Conservation (phyloP, 2,329 filamentous ascomycete species). For the Cordyceps cicadae region DNA sequence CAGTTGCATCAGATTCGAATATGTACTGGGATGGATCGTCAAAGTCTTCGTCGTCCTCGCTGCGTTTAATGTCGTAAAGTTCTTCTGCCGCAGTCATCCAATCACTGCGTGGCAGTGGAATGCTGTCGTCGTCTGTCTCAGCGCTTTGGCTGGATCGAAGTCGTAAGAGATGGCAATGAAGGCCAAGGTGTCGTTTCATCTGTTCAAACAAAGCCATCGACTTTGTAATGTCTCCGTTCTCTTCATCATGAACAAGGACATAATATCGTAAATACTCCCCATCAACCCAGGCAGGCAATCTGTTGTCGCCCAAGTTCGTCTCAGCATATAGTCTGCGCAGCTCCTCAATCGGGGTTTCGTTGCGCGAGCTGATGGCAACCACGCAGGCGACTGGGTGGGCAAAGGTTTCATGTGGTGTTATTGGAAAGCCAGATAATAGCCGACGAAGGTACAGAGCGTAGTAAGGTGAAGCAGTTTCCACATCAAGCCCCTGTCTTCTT, state of each 20-base stretch:
- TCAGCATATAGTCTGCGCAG: constrained; percentile 75
- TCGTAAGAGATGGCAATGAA: constrained; percentile 88
- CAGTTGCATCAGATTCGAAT: constrained; percentile 84
- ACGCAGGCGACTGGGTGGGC: constrained; percentile 89
- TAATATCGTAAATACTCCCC: constrained; percentile 93
- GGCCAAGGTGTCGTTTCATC: constrained; percentile 97
- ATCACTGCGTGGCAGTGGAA: constrained; percentile 70
- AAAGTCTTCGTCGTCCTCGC: constrained; percentile 59
- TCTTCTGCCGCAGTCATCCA: constrained; percentile 89
- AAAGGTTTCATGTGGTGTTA: constrained; percentile 86
- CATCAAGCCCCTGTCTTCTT: constrained; percentile 33
- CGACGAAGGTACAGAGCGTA: constrained; percentile 79
- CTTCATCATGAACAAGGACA: constrained; percentile 92
- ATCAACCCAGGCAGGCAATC: constrained; percentile 77
- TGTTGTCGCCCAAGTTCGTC: constrained; percentile 67
- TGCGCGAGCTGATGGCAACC: constrained; percentile 89
- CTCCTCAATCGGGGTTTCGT: constrained; percentile 75
- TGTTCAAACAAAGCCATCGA: constrained; percentile 90
- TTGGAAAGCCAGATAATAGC: constrained; percentile 67
- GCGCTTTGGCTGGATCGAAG: constrained; percentile 78
- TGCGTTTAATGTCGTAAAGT: constrained; percentile 60
- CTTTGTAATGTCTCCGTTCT: constrained; percentile 83
- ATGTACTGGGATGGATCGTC: constrained; percentile 69
- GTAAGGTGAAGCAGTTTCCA: constrained; percentile 60
- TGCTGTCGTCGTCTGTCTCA: constrained; percentile 84